Evolutionary conservation across 306 rosid species (phyloP), one percentile per base, ranked within the genome.

Genomic region (Potentilla sterilis): DNA sequence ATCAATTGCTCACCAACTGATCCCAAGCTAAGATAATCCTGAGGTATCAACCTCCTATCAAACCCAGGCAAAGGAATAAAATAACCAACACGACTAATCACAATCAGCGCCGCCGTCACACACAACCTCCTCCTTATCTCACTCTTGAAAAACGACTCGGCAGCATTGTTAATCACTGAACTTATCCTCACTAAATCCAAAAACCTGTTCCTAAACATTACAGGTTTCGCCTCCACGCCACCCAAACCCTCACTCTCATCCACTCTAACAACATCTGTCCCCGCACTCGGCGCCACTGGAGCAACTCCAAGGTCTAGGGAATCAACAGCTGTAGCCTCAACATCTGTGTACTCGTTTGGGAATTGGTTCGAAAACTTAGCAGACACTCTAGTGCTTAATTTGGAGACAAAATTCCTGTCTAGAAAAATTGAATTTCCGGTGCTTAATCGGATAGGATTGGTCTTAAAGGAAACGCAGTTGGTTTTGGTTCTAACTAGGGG

Each of bases 1-100:
- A 4, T 44, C 51, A 69, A 8, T 19, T 47, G 78, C 40, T 85
- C 74, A 95, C 97, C 97, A 44, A 84, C 91, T 44, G 97, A 87
- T 57, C 99, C 99, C 85, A 95, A 92, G 85, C 93, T 92, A 38
- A 95, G 83, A 78, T 92, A 95, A 72, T 95, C 97, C 77, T 85
- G 90, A 9, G 99, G 97, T 78, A 95, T 90, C 92, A 95, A 80
- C 88, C 99, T 89, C 77, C 99, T 84, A 75, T 95, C 97, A 85
- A 89, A 92, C 41, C 99, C 99, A 22, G 99, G 99, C 59, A 95
- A 90, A 61, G 99, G 99, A 81, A 92, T 86, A 81, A 95, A 95
- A 86, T 95, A 95, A 24, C 99, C 97, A 37, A 95, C 76, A 4
- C 99, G 99, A 78, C 99, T 95, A 42, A 92, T 54, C 43, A 95